Conservation (phyloP, 169 alveolate genomes). For the Neospora caninum region DNA sequence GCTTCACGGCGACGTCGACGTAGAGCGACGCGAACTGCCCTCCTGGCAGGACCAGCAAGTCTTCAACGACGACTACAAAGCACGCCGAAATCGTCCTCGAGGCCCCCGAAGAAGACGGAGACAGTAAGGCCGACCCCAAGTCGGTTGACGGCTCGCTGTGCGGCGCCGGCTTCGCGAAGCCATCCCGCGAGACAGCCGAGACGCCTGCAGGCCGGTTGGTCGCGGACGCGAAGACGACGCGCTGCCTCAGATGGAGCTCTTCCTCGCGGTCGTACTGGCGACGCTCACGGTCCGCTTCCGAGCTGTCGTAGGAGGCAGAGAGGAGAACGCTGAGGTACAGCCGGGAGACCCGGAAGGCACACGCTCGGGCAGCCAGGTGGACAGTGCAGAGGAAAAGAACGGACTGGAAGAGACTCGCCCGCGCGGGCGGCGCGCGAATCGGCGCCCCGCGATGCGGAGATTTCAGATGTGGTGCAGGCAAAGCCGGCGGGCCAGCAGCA, state of each 20-base stretch:
- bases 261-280: not conserved
- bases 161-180: not conserved
- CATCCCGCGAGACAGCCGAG: too few relatives aligned
- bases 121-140: not conserved
- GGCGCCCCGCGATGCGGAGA: too few relatives aligned
- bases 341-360: slow-evolving; percentile 19
- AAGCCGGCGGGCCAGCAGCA: not conserved
- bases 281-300: not conserved
- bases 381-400: not conserved
- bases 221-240: not conserved
- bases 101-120: not conserved
- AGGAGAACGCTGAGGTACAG: not conserved
- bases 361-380: slow-evolving; percentile 12
- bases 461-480: not conserved
- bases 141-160: not conserved
- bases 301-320: not conserved
- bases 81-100: not conserved
- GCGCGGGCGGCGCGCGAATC: not conserved
- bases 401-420: slow-evolving; percentile 23
- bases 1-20: not conserved
- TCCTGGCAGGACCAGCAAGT: not conserved
- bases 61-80: not conserved
- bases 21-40: not conserved
- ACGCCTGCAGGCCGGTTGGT: too few relatives aligned
- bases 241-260: not conserved